Evolutionary conservation across 2,329 filamentous ascomycete genomes (phyloP).

Genomic region (Phyllosticta capitalensis): DNA sequence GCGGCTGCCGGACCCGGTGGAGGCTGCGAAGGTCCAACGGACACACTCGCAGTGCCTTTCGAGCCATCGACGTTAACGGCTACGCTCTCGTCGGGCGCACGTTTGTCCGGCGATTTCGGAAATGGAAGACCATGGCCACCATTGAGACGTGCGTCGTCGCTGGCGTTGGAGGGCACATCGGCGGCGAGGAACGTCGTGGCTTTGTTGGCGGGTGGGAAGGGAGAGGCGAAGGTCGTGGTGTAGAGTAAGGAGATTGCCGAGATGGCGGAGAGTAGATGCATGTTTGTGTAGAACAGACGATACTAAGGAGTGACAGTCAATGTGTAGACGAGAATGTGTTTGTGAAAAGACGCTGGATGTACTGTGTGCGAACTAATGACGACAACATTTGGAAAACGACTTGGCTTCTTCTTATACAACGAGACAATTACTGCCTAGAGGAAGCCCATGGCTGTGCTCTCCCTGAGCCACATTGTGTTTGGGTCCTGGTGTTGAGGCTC

Average conservation of each 20-base stretch:
- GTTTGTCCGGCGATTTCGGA: background rate
- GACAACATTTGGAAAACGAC: background rate
- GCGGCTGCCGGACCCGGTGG: background rate
- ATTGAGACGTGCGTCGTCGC: background rate
- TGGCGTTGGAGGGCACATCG: background rate
- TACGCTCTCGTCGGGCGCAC: background rate
- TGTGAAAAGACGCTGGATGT: background rate
- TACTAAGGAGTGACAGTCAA: background rate
- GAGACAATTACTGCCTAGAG: background rate
- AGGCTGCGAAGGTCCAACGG: background rate
- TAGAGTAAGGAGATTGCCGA: background rate
- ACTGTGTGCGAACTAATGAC: background rate
- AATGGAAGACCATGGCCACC: background rate
- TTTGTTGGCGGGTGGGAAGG: background rate
- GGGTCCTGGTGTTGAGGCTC: background rate
- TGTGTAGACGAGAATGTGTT: background rate
- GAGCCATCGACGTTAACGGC: background rate
- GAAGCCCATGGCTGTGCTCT: background rate
- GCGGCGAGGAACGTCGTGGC: background rate
- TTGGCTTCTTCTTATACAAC: background rate
- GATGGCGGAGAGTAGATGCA: background rate
- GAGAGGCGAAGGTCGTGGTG: background rate
- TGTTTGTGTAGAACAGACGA: background rate
- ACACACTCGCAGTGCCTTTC: background rate
- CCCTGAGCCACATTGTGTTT: background rate